These are phyloP conservation scores for Exobasidium cylindrosporum DNA, from an alignment of 1,284 basidiomycete species.

Conservation along the genomic window DNA sequence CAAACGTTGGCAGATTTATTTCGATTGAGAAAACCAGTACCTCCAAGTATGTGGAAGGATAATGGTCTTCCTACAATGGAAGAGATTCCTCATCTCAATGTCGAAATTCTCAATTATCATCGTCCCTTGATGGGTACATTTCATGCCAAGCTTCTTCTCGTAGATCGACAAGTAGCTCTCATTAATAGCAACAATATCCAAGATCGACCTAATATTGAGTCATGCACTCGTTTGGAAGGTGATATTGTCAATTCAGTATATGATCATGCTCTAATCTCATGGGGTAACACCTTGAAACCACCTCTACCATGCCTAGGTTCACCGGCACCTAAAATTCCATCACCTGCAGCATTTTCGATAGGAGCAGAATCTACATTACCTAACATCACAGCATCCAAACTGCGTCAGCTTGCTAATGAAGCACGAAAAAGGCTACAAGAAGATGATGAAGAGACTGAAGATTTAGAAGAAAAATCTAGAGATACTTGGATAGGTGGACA, in stretches of 20 bases:
- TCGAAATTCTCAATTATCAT: conserved; percentile 54
- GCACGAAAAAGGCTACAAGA: conserved; percentile 34
- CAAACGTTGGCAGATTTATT: conserved; percentile 50
- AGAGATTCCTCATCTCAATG: conserved; percentile 43
- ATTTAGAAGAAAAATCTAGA: conserved; percentile 28
- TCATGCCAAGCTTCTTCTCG: conserved; percentile 73
- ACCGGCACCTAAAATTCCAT: conserved; percentile 48
- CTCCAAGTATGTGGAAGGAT: conserved; percentile 40
- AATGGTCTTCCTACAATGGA: conserved; percentile 45
- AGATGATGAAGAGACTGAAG: conserved; percentile 45
- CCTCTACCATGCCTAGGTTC: conserved; percentile 61
- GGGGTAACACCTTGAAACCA: conserved; percentile 64
- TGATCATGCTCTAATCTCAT: conserved; percentile 69
- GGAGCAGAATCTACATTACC: conserved; percentile 20
- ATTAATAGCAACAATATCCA: conserved; percentile 76
- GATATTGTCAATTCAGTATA: conserved; percentile 71
- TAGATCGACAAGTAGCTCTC: conserved; percentile 70
- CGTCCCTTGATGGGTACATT: conserved; percentile 64
- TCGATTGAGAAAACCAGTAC: conserved; percentile 44
- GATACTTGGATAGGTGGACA: conserved; percentile 22
- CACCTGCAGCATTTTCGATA: conserved; percentile 29
- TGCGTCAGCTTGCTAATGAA: conserved; percentile 29
- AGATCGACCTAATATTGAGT: conserved; percentile 57
- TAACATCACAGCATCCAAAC: conserved; percentile 29
- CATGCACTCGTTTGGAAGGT: conserved; percentile 60